Evolutionary conservation across 805 yeast genomes (phyloP).

Genomic region (Clavispora asparagi): DNA sequence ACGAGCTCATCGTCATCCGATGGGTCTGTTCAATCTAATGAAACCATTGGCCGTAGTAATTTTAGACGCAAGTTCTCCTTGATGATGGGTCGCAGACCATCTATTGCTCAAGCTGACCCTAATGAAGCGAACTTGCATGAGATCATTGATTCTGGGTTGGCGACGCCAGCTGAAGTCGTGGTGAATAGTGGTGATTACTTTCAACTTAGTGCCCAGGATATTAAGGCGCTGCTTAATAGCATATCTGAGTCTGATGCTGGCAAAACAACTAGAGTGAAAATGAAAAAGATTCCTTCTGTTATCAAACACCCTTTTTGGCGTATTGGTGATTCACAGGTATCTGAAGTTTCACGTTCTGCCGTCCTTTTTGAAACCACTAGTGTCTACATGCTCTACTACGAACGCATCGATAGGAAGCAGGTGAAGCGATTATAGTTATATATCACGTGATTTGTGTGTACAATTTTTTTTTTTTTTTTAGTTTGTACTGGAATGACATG

Average conservation of each 20-base stretch:
- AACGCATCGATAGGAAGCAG: conserved; percentile 38
- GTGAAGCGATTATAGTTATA: background rate
- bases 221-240: conserved; percentile 10
- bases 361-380: conserved; percentile 66
- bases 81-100: conserved; percentile 40
- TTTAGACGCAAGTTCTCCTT: conserved; percentile 32
- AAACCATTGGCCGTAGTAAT: conserved; percentile 19
- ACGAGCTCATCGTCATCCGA: conserved; percentile 8
- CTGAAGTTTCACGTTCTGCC: conserved; percentile 53
- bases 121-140: conserved; percentile 32
- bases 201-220: conserved; percentile 15
- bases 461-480: background rate
- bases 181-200: conserved; percentile 29
- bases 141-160: conserved; percentile 32
- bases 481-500: conserved; percentile 2
- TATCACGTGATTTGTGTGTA: background rate
- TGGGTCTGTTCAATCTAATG: conserved; percentile 9
- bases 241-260: conserved; percentile 4
- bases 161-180: conserved; percentile 38
- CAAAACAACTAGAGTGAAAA: conserved; percentile 21
- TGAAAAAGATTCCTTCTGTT: conserved; percentile 52
- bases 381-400: conserved; percentile 85
- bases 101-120: conserved; percentile 35
- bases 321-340: conserved; percentile 68
- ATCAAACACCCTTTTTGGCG: conserved; percentile 73